These are phyloP conservation scores for Herpetomonas tarakana DNA, from an alignment of 208 protist species.

Conservation along the genomic window DNA sequence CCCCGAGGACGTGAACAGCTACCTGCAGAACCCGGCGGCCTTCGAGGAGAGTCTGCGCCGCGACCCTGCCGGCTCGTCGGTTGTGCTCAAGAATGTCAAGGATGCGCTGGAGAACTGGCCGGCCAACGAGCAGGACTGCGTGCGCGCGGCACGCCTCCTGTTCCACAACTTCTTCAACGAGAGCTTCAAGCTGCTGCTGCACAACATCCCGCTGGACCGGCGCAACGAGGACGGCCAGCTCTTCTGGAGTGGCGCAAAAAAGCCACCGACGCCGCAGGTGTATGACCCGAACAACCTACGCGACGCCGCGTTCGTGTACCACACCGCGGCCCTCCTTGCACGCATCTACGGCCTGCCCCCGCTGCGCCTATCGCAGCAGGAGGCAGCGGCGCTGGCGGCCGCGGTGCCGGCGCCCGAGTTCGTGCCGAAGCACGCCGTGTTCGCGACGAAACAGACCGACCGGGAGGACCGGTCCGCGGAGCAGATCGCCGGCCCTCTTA, in stretches of 20 bases:
- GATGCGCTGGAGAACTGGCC: constrained; percentile 81
- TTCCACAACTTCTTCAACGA: constrained; percentile 97
- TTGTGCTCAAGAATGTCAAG: constrained; percentile 67
- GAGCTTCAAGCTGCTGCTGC: constrained; percentile 96
- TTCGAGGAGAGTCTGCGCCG: constrained; percentile 64
- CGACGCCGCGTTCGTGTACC: constrained; percentile 80
- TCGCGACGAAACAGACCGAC: constrained; percentile 77
- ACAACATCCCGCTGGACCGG: constrained; percentile 98
- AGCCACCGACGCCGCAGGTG: constrained; percentile 74
- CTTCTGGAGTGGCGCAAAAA: constrained; percentile 93
- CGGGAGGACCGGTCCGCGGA: constrained; percentile 29
- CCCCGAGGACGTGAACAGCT: constrained; percentile 84
- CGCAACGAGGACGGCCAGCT: constrained; percentile 84
- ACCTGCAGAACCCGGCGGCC: constrained; percentile 56
- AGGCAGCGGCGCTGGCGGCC: constrained; percentile 45
- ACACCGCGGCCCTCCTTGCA: constrained; percentile 73
- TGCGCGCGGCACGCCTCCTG: constrained; percentile 90
- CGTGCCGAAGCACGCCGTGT: constrained; percentile 58
- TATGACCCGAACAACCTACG: constrained; percentile 46
- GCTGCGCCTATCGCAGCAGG: constrained; percentile 25
- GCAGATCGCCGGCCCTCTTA: constrained; percentile 30
- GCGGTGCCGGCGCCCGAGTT: constrained; percentile 48
- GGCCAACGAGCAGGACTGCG: constrained; percentile 91
- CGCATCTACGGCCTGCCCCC: constrained; percentile 53
- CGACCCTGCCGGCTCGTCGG: constrained; percentile 63